Evolutionary conservation across 2,329 filamentous ascomycete genomes (phyloP), one percentile per base, ranked within the genome.

Genomic region (Apiospora saccharicola): DNA sequence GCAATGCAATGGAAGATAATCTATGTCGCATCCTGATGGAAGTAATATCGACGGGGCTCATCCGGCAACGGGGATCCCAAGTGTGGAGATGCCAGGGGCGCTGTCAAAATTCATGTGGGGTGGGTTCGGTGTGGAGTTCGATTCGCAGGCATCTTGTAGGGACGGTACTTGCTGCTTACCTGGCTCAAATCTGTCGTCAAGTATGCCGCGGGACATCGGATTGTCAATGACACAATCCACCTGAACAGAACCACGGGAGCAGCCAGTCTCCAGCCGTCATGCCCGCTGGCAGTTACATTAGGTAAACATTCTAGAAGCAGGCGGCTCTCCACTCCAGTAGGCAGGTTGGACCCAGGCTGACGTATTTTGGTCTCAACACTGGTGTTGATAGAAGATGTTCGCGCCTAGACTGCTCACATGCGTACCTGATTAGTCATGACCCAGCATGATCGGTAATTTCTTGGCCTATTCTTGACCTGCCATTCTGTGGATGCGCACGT

Each of bases 31-130:
- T 64, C 19, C 22, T 64, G 30, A 22, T 64, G 57, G 30, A 41
- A 64, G 34, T 41, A 64, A 24, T 64, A 13, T 64, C 57, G 57
- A 64, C 19, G 57, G 57, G 57, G 34, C 57, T 41, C 57, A 64
- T 64, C 57, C 57, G 57, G 57, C 57, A 64, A n/a, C 57, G 57
- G 57, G 57, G 57, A 16, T 22, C 12, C 34, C 57, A 64, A 64
- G 57, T 41, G 57, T 64, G 57, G 57, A 64, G 57, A 64, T 64
- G 57, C 19, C 57, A 64, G 57, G 57, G 57, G 34, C 34, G 34
- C 34, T 64, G 57, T 64, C 57, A 64, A 64, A 64, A 64, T 41
- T 41, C n/a, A 41, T 64, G 57, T 64, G 57, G 57, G 57, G 57
- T 64, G 57, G 57, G 57, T 64, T 64, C 57, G 57, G 19, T 64